Evolutionary conservation across 2,329 filamentous ascomycete genomes (phyloP).

Genomic region (Stemphylium vesicarium): DNA sequence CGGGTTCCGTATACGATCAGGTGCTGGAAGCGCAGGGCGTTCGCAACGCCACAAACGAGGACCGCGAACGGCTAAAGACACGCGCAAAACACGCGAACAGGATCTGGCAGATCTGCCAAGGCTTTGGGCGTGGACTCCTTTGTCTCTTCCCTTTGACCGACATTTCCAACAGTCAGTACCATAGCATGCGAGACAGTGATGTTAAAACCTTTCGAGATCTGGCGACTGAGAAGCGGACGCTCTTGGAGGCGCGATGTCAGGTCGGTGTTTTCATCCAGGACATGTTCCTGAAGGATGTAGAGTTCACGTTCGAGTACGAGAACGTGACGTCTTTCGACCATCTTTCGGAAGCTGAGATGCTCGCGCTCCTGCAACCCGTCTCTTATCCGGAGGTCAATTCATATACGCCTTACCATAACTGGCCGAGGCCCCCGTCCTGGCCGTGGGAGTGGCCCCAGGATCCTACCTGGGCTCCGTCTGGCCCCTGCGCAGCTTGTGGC

Average conservation of each 20-base stretch:
- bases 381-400: conserved; percentile 8
- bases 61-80: background rate
- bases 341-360: conserved; percentile 1
- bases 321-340: background rate
- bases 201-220: background rate
- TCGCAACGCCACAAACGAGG: background rate
- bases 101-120: conserved; percentile 1
- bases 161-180: background rate
- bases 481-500: background rate
- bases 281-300: background rate
- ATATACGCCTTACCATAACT: conserved; percentile 5
- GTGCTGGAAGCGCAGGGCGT: background rate
- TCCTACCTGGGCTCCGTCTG: conserved; percentile 1
- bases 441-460: conserved; percentile 1
- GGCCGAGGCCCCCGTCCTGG: conserved; percentile 2
- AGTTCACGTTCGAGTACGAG: conserved; percentile 5
- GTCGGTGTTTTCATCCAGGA: background rate
- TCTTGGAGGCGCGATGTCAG: background rate
- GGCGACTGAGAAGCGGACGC: background rate
- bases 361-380: conserved; percentile 1
- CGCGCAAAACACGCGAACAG: background rate
- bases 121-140: conserved; percentile 1
- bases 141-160: background rate
- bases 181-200: background rate
- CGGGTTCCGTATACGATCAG: background rate